These are phyloP conservation scores for Nadsonia fulvescens DNA, from an alignment of 805 yeast species.

Conservation along the genomic window DNA sequence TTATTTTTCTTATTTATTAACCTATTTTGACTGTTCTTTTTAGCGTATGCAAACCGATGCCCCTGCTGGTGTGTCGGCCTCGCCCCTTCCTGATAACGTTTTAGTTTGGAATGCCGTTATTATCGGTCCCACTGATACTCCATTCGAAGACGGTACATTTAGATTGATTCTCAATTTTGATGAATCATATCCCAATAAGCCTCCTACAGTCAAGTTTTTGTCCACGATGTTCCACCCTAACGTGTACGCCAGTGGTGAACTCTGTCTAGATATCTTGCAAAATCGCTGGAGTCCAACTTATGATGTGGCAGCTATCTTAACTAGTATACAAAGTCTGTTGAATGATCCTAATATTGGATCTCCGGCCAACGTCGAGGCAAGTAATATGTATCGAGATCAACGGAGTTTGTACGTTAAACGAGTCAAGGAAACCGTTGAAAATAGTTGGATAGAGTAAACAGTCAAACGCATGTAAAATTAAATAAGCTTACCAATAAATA, in stretches of 20 bases:
- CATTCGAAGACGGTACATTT: conserved; percentile 96
- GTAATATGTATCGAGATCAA: conserved; percentile 87
- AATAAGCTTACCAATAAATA: no score
- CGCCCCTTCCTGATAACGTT: conserved; percentile 91
- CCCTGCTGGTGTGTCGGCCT: conserved; percentile 94
- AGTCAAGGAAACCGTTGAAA: conserved; percentile 88
- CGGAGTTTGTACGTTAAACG: conserved; percentile 79
- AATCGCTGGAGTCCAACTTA: conserved; percentile 98
- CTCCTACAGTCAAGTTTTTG: conserved; percentile 80
- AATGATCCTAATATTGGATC: conserved; percentile 94
- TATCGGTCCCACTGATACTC: conserved; percentile 94
- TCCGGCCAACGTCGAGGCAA: conserved; percentile 97
- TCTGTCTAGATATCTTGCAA: conserved; percentile 88
- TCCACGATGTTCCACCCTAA: conserved; percentile 97
- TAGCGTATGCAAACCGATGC: conserved; percentile 94
- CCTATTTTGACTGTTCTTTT: conserved; percentile 1
- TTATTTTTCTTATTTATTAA: no score
- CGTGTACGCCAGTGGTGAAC: conserved; percentile 87
- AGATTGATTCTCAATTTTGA: conserved; percentile 73
- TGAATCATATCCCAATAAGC: conserved; percentile 95
- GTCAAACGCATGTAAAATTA: no score
- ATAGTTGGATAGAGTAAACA: conserved; percentile 48
- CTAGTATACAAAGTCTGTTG: conserved; percentile 70
- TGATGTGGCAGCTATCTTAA: conserved; percentile 87
- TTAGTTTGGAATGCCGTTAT: conserved; percentile 98